Base-by-base conservation (phyloP, 1,284 basidiomycete species). In the Gastroboletus turbinatus region DNA sequence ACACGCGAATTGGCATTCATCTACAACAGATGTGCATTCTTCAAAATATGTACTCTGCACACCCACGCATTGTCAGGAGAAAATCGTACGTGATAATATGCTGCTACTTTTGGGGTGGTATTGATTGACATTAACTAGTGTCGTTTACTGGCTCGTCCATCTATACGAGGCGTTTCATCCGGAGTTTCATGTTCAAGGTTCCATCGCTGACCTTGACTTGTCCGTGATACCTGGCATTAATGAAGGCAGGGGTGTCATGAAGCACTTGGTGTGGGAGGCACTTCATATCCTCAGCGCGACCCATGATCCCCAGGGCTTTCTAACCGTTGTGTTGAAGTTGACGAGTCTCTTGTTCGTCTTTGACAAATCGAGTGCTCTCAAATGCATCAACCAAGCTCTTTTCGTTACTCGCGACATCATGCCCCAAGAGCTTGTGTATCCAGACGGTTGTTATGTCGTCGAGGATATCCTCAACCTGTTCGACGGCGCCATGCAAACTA, bases 121-220 rank as follows among this genome's bases (percentile, higher is more conserved):
- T 32, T 30, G n/a, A 30, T 21, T 33, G 29, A 33, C 9, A 5
- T 14, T 29, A 14, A 16, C 3, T 42, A 66, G 59, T 3, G 35
- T 61, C 6, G 35, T 67, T 1, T 59, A 67, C 30, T 78, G 76
- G 73, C 63, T 79, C 19, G 61, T 57, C 17, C 69, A 65, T 14
- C 63, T 81, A 2, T 78, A 76, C 42, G 70, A 78, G 27, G 69
- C 76, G 5, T 40, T 80, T 4, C 68, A 75, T 46, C 79, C 80
- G 2, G 58, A 74, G 3, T 70, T 60, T 46, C 69, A 71, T 50
- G 54, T 63, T 13, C 68, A 79, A 38, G 80, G 80, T 19, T 70
- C 73, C 2, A 55, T 63, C 0, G 65, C 73, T 0, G 62, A 70
- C 27, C 64, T 80, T 4, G 62, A 76, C 43, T 36, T 69, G 0